Base-by-base conservation (phyloP, 2,329 filamentous ascomycete genomes). In the Aspergillus flavus region DNA sequence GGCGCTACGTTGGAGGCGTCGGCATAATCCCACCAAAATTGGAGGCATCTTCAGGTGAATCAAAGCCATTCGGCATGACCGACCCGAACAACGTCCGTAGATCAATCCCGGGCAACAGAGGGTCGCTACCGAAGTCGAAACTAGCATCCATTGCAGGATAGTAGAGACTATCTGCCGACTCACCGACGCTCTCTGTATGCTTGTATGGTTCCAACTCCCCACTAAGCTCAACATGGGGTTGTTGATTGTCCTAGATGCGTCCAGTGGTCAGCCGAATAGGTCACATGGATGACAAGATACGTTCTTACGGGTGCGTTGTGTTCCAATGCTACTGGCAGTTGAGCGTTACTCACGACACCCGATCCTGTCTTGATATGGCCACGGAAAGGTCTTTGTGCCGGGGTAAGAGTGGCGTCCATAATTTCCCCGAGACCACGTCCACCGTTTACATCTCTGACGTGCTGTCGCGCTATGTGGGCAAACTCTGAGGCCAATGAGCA, bases 391-490 rank as follows among this genome's bases (percentile, higher is more conserved):
- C n/a, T 23, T n/a, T 21, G 32, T 10, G n/a, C 19, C 32, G 52
- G 14, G 11, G 52, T 55, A 16, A 41, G 30, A 4, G 52, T n/a
- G 36, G n/a, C 5, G 2, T 26, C 19, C 6, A 19, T 36, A 7
- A 14, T 55, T 0, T 26, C 30, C 26, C 21, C n/a, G 21, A n/a
- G 21, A 4, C 10, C 12, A 16, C 36, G 30, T 23, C 32, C 52
- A 14, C 30, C 21, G 14, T 23, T 34, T n/a, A 57, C 26, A 32
- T 56, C 61, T 48, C 45, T 53, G 45, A 80, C 75, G 39, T 80
- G 81, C 46, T 82, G 76, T 2, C 79, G 70, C 0, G 80, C 80
- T 54, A 82, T 80, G 61, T 80, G 73, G 0, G 77, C 73, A 61
- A 82, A 80, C 46, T 81, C 76, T 2, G 76, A 70, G 4, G 81